These are phyloP conservation scores for Pilobolus umbonatus DNA, from an alignment of 192 early-diverging fungal species.

Conservation along the genomic window DNA sequence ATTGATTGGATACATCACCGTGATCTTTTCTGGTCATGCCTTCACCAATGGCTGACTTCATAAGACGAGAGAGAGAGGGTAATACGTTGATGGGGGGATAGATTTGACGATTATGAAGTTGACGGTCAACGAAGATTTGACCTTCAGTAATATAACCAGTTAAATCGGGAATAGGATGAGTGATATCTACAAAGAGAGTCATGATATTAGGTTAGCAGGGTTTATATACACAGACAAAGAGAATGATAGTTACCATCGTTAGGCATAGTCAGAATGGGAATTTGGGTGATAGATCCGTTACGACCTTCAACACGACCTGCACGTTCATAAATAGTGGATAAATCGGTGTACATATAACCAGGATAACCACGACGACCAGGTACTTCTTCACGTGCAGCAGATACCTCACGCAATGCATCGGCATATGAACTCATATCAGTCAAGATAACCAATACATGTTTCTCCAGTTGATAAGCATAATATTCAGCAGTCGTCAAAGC, in stretches of 20 bases:
- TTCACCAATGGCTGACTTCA: conserved; percentile 99
- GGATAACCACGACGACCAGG: conserved; percentile 99
- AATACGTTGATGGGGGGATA: conserved; percentile 99
- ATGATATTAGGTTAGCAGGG: too few species aligned
- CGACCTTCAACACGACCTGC: conserved; percentile 96
- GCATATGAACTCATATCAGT: conserved; percentile 99
- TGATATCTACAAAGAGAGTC: conserved; percentile 71
- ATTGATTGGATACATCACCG: conserved; percentile 98
- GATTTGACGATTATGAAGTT: conserved; percentile 97
- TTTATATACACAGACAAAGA: background rate
- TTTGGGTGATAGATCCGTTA: conserved; percentile 98
- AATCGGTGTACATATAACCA: conserved; percentile 99
- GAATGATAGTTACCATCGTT: conserved; percentile 75
- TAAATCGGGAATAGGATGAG: conserved; percentile 99
- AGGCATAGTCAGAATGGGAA: conserved; percentile 99
- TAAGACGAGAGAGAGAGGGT: conserved; percentile 96
- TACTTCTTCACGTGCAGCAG: conserved; percentile 98
- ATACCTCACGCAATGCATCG: conserved; percentile 98
- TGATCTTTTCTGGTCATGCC: conserved; percentile 97
- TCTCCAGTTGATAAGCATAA: conserved; percentile 98
- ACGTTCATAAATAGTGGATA: conserved; percentile 99
- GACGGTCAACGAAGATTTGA: conserved; percentile 98
- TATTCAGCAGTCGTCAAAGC: conserved; percentile 99
- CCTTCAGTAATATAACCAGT: conserved; percentile 99
- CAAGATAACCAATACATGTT: conserved; percentile 97